A percentile compares a stretch with the other conserved stretches of the same genome.
Evolutionary conservation across 73 alveolate species (phyloP).

Genomic region (Tetrahymena elliotti): DNA sequence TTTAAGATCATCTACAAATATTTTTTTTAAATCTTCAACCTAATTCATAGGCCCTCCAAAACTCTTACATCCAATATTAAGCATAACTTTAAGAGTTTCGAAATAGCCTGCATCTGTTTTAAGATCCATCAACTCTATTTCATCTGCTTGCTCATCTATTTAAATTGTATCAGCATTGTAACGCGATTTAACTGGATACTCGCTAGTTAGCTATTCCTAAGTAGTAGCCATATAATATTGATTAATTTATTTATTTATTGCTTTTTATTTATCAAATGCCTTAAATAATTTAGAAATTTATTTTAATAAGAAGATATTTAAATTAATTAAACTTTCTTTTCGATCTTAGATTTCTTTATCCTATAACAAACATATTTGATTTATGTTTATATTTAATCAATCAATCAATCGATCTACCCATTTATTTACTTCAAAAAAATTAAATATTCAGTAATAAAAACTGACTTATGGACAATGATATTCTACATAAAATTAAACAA

Average conservation of each 20-base stretch:
- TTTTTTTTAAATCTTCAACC: background rate
- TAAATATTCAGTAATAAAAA: background rate
- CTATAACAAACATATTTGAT: background rate
- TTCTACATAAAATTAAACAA: no score
- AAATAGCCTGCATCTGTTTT: background rate
- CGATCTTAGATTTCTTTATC: background rate
- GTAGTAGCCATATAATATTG: background rate
- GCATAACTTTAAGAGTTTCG: background rate
- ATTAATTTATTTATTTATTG: background rate
- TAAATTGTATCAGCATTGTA: background rate
- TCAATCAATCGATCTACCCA: background rate
- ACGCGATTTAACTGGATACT: background rate
- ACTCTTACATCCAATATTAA: background rate
- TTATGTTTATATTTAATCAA: background rate
- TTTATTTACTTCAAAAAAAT: background rate
- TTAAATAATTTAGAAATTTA: no score
- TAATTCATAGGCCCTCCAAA: background rate
- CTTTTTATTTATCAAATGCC: background rate
- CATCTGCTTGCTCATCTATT: background rate
- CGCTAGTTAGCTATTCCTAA: background rate
- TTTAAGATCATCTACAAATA: background rate
- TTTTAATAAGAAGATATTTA: background rate
- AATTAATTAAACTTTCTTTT: background rate
- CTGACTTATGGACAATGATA: no score
- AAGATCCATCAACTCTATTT: background rate